A percentile compares a stretch with the other conserved stretches of the same genome.
phyloP scores from a whole-genome alignment of 208 protist species.

The Wallacemonas collosoma region DNA sequence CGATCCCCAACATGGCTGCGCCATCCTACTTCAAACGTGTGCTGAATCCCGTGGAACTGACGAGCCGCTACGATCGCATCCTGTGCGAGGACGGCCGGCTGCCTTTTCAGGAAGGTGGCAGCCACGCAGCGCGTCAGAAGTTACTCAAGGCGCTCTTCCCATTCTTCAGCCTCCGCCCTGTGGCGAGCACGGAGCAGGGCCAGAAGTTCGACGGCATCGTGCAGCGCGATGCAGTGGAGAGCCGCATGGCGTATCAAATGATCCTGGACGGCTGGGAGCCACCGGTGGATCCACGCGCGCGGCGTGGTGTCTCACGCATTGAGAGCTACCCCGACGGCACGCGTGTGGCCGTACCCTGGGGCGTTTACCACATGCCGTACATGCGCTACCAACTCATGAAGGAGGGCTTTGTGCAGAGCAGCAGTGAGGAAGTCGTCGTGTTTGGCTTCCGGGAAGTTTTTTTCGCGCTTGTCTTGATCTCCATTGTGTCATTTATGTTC shows the following conservation, averaged over 20 bases:
- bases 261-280: constrained; percentile 70
- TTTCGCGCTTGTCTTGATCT: constrained; percentile 30
- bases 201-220: constrained; percentile 82
- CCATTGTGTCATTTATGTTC: constrained; percentile 36
- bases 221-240: constrained; percentile 74
- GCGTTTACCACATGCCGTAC: constrained; percentile 87
- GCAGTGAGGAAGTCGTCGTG: constrained; percentile 62
- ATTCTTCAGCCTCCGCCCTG: constrained; percentile 67
- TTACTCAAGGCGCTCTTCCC: constrained; percentile 57
- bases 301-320: constrained; percentile 77
- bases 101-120: constrained; percentile 60
- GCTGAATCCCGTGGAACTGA: constrained; percentile 40
- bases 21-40: constrained; percentile 68
- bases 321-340: constrained; percentile 69
- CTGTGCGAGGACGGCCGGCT: constrained; percentile 86
- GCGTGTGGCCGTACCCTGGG: constrained; percentile 68
- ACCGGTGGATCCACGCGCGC: constrained; percentile 76
- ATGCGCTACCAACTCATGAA: constrained; percentile 73
- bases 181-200: constrained; percentile 40
- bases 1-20: constrained; percentile 72
- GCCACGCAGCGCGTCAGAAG: constrained; percentile 37
- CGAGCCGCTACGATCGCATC: constrained; percentile 57
- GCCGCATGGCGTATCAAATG: constrained; percentile 88
- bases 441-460: constrained; percentile 63
- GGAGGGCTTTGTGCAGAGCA: constrained; percentile 56